These are phyloP conservation scores for Venturia effusa DNA, from an alignment of 2,329 filamentous ascomycete genomes.

Conservation along the genomic window DNA sequence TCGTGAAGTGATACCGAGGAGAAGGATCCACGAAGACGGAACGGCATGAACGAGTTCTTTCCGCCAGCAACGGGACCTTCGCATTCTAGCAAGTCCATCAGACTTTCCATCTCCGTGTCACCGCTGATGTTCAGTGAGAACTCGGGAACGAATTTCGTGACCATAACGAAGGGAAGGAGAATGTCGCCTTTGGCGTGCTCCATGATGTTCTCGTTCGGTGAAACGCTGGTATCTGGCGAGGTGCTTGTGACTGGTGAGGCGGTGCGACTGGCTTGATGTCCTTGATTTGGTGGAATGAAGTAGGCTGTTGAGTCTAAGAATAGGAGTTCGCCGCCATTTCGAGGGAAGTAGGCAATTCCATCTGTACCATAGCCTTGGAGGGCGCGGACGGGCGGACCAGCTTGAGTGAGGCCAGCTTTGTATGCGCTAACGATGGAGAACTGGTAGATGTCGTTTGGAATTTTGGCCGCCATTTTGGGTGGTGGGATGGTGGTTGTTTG, in stretches of 20 bases:
- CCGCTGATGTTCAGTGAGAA: constrained; percentile 20
- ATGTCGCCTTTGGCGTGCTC: constrained; percentile 22
- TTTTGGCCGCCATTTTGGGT: constrained; percentile 25
- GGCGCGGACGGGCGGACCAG: constrained; percentile 25
- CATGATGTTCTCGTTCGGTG: constrained; percentile 12
- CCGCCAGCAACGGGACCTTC: constrained; percentile 12
- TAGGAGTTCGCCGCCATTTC: constrained; percentile 28
- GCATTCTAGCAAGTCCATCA: constrained; percentile 15
- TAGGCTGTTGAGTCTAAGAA: constrained; percentile 26
- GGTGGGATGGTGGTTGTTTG: background rate
- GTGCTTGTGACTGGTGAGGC: background rate
- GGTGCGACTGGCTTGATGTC: constrained; percentile 2
- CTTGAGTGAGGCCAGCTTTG: constrained; percentile 22
- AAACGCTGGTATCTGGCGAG: background rate
- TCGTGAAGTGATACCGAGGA: constrained; percentile 20
- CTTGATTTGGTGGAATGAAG: constrained; percentile 21
- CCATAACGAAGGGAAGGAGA: constrained; percentile 29
- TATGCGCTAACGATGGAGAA: constrained; percentile 30
- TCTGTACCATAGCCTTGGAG: constrained; percentile 32
- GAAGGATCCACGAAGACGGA: constrained; percentile 27
- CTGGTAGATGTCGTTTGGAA: constrained; percentile 36
- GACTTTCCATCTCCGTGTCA: constrained; percentile 15
- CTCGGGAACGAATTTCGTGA: constrained; percentile 29
- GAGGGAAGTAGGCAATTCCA: constrained; percentile 30
- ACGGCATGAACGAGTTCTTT: constrained; percentile 31